These are phyloP conservation scores for Penicillium waksmanii DNA, from an alignment of 495 filamentous ascomycete species.

Conservation along the genomic window DNA sequence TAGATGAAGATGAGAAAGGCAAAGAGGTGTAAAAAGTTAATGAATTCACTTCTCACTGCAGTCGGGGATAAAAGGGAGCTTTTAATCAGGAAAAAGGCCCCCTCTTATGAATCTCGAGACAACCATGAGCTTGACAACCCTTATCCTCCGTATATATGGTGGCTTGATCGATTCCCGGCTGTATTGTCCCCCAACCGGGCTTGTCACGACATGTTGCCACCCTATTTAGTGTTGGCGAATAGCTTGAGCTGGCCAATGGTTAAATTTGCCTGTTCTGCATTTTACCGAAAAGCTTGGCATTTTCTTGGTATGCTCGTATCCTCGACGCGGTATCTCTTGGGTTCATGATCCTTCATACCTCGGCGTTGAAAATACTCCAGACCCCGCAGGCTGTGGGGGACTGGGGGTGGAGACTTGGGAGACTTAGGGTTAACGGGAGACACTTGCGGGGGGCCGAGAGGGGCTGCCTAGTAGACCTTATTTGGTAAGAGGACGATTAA, in stretches of 20 bases:
- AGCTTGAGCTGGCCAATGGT: constrained; percentile 7
- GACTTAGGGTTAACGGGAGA: constrained; percentile 9
- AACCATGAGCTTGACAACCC: constrained; percentile 8
- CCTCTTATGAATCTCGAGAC: constrained; percentile 8
- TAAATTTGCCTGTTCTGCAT: constrained; percentile 11
- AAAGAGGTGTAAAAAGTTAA: constrained; percentile 9
- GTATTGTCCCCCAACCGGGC: constrained; percentile 9
- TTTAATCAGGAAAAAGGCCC: constrained; percentile 8
- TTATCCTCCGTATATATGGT: constrained; percentile 7
- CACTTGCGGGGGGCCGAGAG: constrained; percentile 9
- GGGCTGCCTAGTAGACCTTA: constrained; percentile 8
- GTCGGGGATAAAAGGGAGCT: constrained; percentile 5
- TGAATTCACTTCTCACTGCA: constrained; percentile 7
- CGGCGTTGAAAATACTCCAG: constrained; percentile 8
- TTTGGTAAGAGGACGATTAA: constrained; percentile 8
- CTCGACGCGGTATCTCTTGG: constrained; percentile 6
- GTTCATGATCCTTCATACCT: constrained; percentile 10
- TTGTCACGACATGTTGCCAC: constrained; percentile 10
- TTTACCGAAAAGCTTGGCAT: constrained; percentile 8
- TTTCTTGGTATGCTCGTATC: constrained; percentile 8
- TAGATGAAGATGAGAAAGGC: constrained; percentile 9
- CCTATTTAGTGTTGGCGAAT: constrained; percentile 7
- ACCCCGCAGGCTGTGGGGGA: constrained; percentile 7
- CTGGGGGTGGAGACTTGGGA: constrained; percentile 7
- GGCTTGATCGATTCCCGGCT: constrained; percentile 9